Percentiles rank a stretch among this genome's conserved stretches.
Conservation (phyloP, 345 rosid species). For the Salix purpurea region DNA sequence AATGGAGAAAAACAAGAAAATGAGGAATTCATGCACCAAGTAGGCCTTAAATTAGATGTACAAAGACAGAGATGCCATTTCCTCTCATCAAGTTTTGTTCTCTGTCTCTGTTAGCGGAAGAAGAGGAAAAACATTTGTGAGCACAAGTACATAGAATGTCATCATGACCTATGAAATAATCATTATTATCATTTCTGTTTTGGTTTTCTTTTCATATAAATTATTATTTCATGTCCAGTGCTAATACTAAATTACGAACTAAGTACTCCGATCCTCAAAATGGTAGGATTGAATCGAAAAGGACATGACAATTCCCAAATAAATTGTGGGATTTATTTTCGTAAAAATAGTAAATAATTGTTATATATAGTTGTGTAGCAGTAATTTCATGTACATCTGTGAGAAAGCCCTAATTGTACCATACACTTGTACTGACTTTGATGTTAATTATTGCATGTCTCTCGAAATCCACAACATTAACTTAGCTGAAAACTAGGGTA, state of each 20-base stretch:
- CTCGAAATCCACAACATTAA: background rate
- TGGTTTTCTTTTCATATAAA: too few relatives aligned
- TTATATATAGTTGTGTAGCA: background rate
- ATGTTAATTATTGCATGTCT: background rate
- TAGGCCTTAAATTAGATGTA: background rate
- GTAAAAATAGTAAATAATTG: background rate
- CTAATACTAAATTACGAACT: background rate
- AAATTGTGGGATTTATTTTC: background rate
- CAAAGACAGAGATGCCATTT: background rate
- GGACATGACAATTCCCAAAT: background rate
- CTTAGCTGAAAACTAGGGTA: background rate
- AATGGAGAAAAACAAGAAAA: background rate
- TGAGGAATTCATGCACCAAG: background rate
- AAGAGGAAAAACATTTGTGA: background rate
- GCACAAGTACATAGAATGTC: background rate
- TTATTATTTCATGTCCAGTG: background rate
- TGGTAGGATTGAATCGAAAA: background rate
- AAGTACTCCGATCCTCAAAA: background rate
- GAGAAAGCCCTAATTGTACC: background rate
- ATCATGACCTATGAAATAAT: background rate
- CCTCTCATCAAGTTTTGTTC: background rate
- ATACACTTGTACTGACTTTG: background rate
- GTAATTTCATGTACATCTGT: background rate
- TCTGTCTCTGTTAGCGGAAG: background rate
- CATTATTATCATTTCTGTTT: too few relatives aligned